Evolutionary conservation across 2,329 filamentous ascomycete genomes (phyloP).

Genomic region (Colletotrichum tropicale): DNA sequence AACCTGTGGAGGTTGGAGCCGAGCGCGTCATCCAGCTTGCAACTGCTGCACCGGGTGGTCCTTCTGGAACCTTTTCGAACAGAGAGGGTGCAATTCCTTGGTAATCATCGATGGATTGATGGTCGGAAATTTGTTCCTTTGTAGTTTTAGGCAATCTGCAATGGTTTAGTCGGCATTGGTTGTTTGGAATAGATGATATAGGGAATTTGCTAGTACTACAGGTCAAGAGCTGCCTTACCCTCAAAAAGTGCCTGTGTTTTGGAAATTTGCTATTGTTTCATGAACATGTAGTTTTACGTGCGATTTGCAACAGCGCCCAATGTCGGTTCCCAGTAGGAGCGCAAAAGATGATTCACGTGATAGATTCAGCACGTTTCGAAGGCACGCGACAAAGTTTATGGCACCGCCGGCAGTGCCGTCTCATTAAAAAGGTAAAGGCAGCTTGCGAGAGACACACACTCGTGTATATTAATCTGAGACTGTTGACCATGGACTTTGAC

Average conservation of each 20-base stretch:
- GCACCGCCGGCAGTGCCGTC: background rate
- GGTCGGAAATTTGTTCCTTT: background rate
- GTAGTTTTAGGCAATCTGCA: background rate
- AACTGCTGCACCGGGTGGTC: constrained; percentile 29
- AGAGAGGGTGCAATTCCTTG: constrained; percentile 24
- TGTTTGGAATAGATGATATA: background rate
- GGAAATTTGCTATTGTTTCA: background rate
- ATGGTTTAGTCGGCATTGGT: background rate
- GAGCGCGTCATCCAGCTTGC: constrained; percentile 33
- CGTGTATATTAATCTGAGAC: background rate
- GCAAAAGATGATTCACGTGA: background rate
- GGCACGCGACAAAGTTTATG: background rate
- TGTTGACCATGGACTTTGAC: background rate
- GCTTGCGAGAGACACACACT: background rate
- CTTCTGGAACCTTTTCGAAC: constrained; percentile 31
- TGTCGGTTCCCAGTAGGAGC: background rate
- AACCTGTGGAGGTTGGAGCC: constrained; percentile 30
- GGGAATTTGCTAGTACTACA: background rate
- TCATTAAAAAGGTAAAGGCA: background rate
- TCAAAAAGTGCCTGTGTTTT: background rate
- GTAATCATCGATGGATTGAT: background rate
- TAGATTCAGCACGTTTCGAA: background rate
- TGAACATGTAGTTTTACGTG: background rate
- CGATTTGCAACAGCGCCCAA: background rate
- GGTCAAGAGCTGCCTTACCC: background rate